These are phyloP conservation scores for Neopestalotiopsis sp. DNA, from an alignment of 2,329 filamentous ascomycete genomes.

Conservation along the genomic window DNA sequence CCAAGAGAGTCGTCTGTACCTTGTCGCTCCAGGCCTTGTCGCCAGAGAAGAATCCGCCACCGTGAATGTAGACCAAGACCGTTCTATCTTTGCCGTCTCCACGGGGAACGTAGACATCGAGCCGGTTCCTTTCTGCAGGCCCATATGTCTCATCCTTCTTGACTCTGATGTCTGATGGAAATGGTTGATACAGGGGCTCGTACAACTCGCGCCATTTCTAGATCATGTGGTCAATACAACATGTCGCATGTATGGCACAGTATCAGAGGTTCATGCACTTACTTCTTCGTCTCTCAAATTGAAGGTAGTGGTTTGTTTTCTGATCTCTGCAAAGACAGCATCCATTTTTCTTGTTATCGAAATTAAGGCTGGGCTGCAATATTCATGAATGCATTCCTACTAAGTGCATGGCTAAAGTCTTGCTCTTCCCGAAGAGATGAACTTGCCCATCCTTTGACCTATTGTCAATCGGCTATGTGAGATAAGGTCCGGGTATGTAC, in stretches of 20 bases:
- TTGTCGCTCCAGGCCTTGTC: slow-evolving; percentile 13
- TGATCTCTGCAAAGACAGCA: slow-evolving; percentile 5
- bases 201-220: slow-evolving; percentile 3
- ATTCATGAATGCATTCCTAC: background rate
- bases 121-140: slow-evolving; percentile 5
- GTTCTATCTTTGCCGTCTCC: background rate
- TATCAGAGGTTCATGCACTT: background rate
- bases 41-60: slow-evolving; percentile 10
- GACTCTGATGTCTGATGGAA: background rate
- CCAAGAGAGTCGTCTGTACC: background rate
- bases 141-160: background rate
- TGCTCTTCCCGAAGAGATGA: background rate
- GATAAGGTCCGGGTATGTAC: background rate
- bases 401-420: background rate
- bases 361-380: background rate
- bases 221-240: background rate
- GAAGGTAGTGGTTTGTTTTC: background rate
- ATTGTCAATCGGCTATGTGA: background rate
- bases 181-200: background rate
- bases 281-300: slow-evolving; percentile 1
- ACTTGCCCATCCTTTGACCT: background rate
- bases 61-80: background rate
- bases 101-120: background rate
- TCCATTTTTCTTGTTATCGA: background rate
- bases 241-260: background rate